A percentile compares a stretch with the other conserved stretches of the same genome.
Evolutionary conservation across 73 alveolate species (phyloP).

Genomic region (Paramecium bursaria): DNA sequence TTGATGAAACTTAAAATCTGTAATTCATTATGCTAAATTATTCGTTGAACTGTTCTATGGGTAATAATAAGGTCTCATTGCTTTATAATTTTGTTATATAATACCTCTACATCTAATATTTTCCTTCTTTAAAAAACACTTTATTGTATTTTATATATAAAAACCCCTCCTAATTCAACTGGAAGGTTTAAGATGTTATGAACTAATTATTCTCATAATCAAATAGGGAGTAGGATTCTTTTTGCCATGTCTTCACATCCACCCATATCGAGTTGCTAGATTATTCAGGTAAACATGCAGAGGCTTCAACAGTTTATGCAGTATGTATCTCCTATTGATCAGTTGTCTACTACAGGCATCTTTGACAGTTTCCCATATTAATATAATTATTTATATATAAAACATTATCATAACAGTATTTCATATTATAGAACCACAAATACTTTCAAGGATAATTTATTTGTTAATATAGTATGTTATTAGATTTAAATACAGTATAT

Average conservation of each 20-base stretch:
- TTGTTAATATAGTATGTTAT: too few relatives aligned
- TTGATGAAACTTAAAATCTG: constrained; percentile 2
- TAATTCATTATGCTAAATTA: background rate
- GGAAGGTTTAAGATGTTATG: background rate
- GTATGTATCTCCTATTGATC: background rate
- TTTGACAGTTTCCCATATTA: background rate
- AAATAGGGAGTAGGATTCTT: background rate
- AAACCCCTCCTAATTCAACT: background rate
- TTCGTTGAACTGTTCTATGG: constrained; percentile 24
- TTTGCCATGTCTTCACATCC: background rate
- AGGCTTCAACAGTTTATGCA: background rate
- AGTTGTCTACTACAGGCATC: background rate
- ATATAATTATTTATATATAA: background rate
- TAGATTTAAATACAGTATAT: too few relatives aligned
- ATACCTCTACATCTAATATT: background rate
- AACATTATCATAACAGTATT: too few relatives aligned
- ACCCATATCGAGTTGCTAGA: background rate
- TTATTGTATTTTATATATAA: too few relatives aligned
- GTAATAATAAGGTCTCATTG: constrained; percentile 25
- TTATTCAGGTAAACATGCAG: background rate
- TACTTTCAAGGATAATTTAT: too few relatives aligned
- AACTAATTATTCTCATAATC: background rate
- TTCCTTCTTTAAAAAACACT: background rate
- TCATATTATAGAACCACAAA: too few relatives aligned
- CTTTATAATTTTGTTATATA: background rate